Percentiles rank a stretch among this genome's conserved stretches.
These are phyloP conservation scores for Colletotrichum melonis DNA, from an alignment of 2,329 filamentous ascomycete species.

Conservation along the genomic window DNA sequence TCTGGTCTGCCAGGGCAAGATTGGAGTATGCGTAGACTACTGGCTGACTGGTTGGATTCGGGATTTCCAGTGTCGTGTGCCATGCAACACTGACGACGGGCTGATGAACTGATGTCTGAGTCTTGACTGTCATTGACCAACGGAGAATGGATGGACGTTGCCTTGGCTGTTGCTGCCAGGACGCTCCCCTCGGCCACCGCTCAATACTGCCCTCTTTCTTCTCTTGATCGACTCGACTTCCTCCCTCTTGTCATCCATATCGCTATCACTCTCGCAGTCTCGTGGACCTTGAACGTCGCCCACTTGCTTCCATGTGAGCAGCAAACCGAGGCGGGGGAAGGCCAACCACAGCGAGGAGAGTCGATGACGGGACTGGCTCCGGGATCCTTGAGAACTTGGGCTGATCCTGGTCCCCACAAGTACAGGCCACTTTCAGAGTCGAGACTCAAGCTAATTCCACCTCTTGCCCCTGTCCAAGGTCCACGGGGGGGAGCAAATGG, in stretches of 20 bases:
- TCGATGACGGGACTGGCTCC: conserved; percentile 32
- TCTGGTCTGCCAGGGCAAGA: neutral
- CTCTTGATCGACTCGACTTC: neutral
- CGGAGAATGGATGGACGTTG: neutral
- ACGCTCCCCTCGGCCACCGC: neutral
- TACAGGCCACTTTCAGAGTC: neutral
- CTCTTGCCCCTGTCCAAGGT: neutral
- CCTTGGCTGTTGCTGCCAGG: neutral
- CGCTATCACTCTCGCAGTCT: neutral
- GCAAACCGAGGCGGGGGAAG: neutral
- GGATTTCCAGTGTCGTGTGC: neutral
- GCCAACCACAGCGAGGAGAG: conserved; percentile 12
- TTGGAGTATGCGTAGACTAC: too few species aligned
- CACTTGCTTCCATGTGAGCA: neutral
- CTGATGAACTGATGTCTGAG: neutral
- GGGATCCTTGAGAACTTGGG: neutral
- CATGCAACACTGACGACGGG: neutral
- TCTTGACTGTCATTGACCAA: neutral
- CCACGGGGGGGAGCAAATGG: conserved; percentile 1
- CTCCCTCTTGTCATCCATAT: too few species aligned
- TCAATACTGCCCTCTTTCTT: neutral
- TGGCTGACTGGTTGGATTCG: neutral
- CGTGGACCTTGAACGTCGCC: neutral
- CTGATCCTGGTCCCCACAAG: neutral
- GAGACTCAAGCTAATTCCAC: neutral